Base-by-base conservation (phyloP, 1,284 basidiomycete genomes). In the Austroboletus novae-zelandiae region DNA sequence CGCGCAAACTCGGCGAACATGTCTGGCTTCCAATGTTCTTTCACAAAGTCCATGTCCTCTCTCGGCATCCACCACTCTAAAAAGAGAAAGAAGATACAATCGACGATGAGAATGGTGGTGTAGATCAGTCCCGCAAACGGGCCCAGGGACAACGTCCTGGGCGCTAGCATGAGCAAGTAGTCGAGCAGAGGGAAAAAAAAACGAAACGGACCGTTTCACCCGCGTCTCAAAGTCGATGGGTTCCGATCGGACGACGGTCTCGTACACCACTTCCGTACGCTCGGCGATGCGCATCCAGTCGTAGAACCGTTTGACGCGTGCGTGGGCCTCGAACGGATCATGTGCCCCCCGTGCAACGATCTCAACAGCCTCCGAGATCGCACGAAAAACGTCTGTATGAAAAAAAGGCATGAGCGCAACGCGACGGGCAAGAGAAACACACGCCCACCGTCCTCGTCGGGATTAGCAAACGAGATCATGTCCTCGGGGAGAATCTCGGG, bases 401-500 rank as follows among this genome's bases (percentile, higher is more conserved):
- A 18, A n/a, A n/a, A 13, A 0, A 20, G 9, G 14, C 13, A 25
- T 27, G 7, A 35, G 23, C 17, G 9, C 8, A n/a, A n/a, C n/a
- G n/a, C n/a, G n/a, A n/a, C n/a, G n/a, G n/a, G n/a, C n/a, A n/a
- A n/a, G n/a, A n/a, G n/a, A n/a, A n/a, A n/a, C n/a, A n/a, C n/a
- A n/a, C n/a, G n/a, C n/a, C n/a, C n/a, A n/a, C 84, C 83, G 48
- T 86, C 81, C 51, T 93, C 94, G 43, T 97, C 90, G 0, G 95
- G 94, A 50, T 85, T 82, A 0, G 94, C 91, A 59, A 98, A 97
- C 32, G 91, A 92, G 51, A 98, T 91, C 89, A 98, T 91, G 57
- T 94, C 89, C 43, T 85, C 75, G 0, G 97, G 97, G 17, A 99
- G 74, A 50, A 98, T 89, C 70, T 99, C 97, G 0, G 97, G 94